Base-by-base conservation (phyloP, 345 rosid genomes). In the Camelina laxa region DNA sequence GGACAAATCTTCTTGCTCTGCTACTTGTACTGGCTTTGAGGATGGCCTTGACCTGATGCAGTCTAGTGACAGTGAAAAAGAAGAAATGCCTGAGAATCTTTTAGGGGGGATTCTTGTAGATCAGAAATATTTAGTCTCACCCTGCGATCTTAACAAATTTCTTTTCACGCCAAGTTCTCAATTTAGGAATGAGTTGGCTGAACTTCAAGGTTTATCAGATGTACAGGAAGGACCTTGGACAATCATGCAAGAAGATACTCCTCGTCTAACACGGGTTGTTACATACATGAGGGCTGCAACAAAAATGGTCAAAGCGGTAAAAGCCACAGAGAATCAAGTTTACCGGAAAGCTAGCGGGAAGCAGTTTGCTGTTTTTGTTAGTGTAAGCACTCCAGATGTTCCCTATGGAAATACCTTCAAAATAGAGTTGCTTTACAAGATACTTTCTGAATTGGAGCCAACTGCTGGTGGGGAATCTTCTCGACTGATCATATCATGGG, bases 321-420 rank as follows among this genome's bases (percentile, higher is more conserved):
- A 82, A 72, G 95, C 93, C 21, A 87, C 85, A 0, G 97, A 94
- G 81, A 85, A 81, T 69, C 96, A 94, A 80, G 80, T 89, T 53
- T 94, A 87, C 66, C 17, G 84, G 53, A 89, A 77, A 80, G 97
- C 88, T 2, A 78, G 75, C 70, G 91, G 88, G 45, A 68, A 51
- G 42, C 81, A 84, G 45, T 91, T 86, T 82, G 89, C 82, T 35
- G 59, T 91, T 49, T 65, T 74, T 33, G 72, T 84, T 67, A 77
- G 69, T 80, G 93, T 87, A 16, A 85, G 84, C 67, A 91, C 95
- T 38, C 96, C 97, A 0, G 93, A 87, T 47, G 97, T 87, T 81
- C 98, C 97, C 11, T 89, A 82, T 73, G 98, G 98, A 41, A 80
- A 72, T 54, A 76, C 86, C 39, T 94, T 94, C 71, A 84, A 68